phyloP scores from a whole-genome alignment of 2,329 filamentous ascomycete species.

The Talaromyces sp. region DNA sequence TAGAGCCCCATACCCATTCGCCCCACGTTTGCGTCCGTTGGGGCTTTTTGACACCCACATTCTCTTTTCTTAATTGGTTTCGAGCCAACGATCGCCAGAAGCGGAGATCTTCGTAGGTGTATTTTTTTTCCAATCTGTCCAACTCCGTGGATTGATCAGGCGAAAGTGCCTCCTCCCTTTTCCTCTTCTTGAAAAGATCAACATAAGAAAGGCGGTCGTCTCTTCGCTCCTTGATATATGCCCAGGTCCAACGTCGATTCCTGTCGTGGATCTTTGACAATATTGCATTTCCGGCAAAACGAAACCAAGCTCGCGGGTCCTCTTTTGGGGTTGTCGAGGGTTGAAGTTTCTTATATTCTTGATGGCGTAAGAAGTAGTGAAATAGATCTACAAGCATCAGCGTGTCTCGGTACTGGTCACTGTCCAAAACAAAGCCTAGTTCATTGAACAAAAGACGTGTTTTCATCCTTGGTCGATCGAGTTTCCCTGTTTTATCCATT shows the following conservation, averaged over 20 bases:
- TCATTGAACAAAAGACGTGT: constrained; percentile 91
- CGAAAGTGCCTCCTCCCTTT: constrained; percentile 64
- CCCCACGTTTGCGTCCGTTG: constrained; percentile 77
- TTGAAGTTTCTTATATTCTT: constrained; percentile 91
- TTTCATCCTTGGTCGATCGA: constrained; percentile 78
- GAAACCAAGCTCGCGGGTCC: constrained; percentile 86
- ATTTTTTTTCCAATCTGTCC: constrained; percentile 74
- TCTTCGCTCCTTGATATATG: constrained; percentile 84
- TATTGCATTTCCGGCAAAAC: constrained; percentile 84
- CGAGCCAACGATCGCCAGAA: constrained; percentile 95
- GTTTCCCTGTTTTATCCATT: constrained; percentile 84
- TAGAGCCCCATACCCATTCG: constrained; percentile 85
- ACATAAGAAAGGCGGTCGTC: constrained; percentile 89
- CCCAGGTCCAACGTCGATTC: constrained; percentile 93
- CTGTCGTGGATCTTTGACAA: constrained; percentile 91
- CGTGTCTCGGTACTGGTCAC: constrained; percentile 93
- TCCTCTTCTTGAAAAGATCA: constrained; percentile 90
- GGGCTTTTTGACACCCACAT: constrained; percentile 75
- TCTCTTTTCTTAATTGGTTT: constrained; percentile 93
- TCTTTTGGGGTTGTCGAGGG: constrained; percentile 81
- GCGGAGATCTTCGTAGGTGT: constrained; percentile 88
- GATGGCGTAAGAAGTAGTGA: constrained; percentile 95
- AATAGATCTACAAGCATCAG: constrained; percentile 98
- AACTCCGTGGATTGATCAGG: constrained; percentile 68
- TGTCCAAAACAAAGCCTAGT: constrained; percentile 94